A percentile compares a stretch with the other conserved stretches of the same genome.
These are phyloP conservation scores for Silene uniflora DNA, from an alignment of 148 eudicot species.

Conservation along the genomic window DNA sequence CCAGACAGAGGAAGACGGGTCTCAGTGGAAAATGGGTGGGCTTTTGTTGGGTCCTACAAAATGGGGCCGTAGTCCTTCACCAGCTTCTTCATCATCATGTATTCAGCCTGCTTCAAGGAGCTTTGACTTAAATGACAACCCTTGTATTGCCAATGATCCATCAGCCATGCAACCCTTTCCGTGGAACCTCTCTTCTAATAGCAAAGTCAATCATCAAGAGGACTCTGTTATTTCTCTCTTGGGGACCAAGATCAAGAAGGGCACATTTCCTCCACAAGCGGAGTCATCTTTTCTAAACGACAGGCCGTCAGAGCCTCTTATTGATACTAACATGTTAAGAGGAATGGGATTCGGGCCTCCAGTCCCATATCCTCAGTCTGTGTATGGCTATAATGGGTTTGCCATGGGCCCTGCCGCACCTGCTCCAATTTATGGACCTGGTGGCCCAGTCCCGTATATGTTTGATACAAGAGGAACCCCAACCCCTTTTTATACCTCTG, in stretches of 20 bases:
- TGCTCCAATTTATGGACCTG: slow-evolving; percentile 44
- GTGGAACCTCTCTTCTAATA: slow-evolving; percentile 34
- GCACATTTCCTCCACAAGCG: slow-evolving; percentile 36
- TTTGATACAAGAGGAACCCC: slow-evolving; percentile 70
- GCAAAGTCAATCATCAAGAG: slow-evolving; percentile 30
- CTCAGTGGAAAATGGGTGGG: slow-evolving; percentile 42
- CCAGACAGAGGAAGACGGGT: slow-evolving; percentile 51
- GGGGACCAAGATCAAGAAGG: slow-evolving; percentile 66
- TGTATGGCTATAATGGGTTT: slow-evolving; percentile 53
- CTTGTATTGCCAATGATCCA: slow-evolving; percentile 36
- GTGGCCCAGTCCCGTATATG: slow-evolving; percentile 62
- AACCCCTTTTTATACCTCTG: slow-evolving; percentile 34
- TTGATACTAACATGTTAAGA: slow-evolving; percentile 47
- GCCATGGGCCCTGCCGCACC: slow-evolving; percentile 46
- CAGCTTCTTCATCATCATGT: slow-evolving; percentile 63
- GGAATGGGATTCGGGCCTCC: slow-evolving; percentile 44
- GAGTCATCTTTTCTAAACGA: slow-evolving; percentile 39
- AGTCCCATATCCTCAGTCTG: slow-evolving; percentile 39
- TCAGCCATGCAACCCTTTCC: slow-evolving; percentile 33
- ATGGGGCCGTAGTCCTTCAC: slow-evolving; percentile 43
- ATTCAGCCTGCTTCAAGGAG: slow-evolving; percentile 57
- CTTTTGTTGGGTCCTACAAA: slow-evolving; percentile 26
- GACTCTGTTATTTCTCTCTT: slow-evolving; percentile 64
- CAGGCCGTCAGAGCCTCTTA: slow-evolving; percentile 37
- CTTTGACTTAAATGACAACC: slow-evolving; percentile 78